Conservation (phyloP, 208 protist genomes). For the Leptomonas pyrrhocoris region DNA sequence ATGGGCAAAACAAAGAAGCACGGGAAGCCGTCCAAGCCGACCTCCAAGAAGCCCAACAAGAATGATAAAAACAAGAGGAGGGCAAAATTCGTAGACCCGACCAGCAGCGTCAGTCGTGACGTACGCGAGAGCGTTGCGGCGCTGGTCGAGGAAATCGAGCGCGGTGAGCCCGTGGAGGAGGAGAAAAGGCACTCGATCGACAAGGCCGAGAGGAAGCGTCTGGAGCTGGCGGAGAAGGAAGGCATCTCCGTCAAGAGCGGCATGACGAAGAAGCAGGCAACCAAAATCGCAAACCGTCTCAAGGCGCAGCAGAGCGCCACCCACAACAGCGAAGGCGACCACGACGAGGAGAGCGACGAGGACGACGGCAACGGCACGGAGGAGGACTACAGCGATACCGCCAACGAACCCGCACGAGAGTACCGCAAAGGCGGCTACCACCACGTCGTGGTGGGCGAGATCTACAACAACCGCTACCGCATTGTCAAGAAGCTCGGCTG, state of each 20-base stretch:
- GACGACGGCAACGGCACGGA: conserved; percentile 52
- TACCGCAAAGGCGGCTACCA: conserved; percentile 97
- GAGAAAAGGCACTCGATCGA: conserved; percentile 10
- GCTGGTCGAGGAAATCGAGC: conserved; percentile 65
- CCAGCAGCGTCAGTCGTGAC: conserved; percentile 59
- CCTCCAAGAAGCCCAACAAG: conserved; percentile 51
- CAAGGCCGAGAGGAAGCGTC: conserved; percentile 39
- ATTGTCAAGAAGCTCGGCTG: conserved; percentile 97
- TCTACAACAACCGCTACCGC: conserved; percentile 94
- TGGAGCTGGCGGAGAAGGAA: conserved; percentile 43
- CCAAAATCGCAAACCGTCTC: conserved; percentile 46
- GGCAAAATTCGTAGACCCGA: conserved; percentile 63
- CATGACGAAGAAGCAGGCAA: conserved; percentile 72
- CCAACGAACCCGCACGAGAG: conserved; percentile 78
- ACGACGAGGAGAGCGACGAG: conserved; percentile 49
- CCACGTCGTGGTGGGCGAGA: conserved; percentile 92
- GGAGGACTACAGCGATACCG: conserved; percentile 89
- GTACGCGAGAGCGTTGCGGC: conserved; percentile 50
- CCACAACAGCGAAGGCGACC: conserved; percentile 43
- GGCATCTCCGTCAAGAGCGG: conserved; percentile 65
- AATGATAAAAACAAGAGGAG: conserved; percentile 63
- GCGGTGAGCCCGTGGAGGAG: conserved; percentile 17
- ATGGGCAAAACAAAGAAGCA: conserved; percentile 59
- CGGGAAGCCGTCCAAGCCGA: conserved; percentile 46
- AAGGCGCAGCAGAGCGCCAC: conserved; percentile 45